Evolutionary conservation across 305 asterid species (phyloP).

Genomic region (Fraxinus velutina): DNA sequence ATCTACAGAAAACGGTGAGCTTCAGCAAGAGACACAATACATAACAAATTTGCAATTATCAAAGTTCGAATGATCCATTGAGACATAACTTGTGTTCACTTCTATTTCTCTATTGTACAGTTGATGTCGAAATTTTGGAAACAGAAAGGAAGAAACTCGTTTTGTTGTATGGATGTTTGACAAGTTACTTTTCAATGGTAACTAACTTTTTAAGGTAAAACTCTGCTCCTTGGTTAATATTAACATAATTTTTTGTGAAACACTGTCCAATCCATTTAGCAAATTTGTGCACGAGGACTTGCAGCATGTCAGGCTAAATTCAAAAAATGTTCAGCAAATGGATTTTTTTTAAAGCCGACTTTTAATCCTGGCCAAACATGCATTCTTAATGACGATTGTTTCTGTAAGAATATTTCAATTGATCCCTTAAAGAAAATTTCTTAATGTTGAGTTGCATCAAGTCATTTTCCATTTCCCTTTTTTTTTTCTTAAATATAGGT

Average conservation of each 20-base stretch:
- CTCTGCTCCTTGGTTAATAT: not conserved
- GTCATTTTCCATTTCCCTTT: not conserved
- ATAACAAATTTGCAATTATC: no score
- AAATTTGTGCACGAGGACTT: not conserved
- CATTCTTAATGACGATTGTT: not conserved
- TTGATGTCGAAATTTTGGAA: conserved; percentile 23
- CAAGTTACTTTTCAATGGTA: not conserved
- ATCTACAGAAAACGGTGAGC: no score
- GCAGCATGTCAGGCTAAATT: not conserved
- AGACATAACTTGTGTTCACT: not conserved
- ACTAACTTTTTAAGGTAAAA: not conserved
- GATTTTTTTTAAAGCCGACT: not conserved
- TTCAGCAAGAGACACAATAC: no score
- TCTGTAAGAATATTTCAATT: not conserved
- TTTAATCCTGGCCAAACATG: not conserved
- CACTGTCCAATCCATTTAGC: not conserved
- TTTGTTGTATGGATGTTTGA: conserved; percentile 7
- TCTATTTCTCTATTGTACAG: conserved; percentile 25
- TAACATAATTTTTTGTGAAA: not conserved
- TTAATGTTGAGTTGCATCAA: not conserved
- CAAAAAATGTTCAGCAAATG: not conserved
- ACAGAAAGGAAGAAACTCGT: conserved; percentile 1
- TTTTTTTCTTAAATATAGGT: not conserved
- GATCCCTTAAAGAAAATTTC: not conserved
- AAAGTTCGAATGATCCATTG: conserved; percentile 38